These are phyloP conservation scores for Moniliophthora roreri DNA, from an alignment of 1,284 basidiomycete genomes.

Conservation along the genomic window DNA sequence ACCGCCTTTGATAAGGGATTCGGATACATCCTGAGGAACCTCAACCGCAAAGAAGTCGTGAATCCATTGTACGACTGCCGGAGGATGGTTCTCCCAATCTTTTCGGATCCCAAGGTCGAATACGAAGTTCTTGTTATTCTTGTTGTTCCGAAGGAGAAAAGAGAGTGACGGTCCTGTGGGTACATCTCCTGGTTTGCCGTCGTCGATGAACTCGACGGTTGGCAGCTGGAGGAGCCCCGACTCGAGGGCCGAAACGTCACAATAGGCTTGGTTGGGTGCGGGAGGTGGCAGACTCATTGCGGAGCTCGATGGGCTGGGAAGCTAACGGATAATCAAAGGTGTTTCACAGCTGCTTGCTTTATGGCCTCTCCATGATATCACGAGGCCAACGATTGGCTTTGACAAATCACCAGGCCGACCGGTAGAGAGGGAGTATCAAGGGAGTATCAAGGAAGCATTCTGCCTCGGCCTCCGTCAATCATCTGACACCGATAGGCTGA, in stretches of 20 bases:
- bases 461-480: too few relatives aligned
- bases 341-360: too few relatives aligned
- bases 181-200: slow-evolving; percentile 26
- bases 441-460: too few relatives aligned
- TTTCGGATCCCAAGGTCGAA: slow-evolving; percentile 56
- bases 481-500: too few relatives aligned
- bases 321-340: too few relatives aligned
- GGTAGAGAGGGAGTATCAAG: too few relatives aligned
- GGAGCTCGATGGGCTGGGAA: too few relatives aligned
- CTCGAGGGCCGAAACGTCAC: slow-evolving; percentile 50
- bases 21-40: slow-evolving; percentile 42
- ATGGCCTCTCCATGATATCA: too few relatives aligned
- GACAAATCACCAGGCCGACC: too few relatives aligned
- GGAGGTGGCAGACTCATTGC: slow-evolving; percentile 41
- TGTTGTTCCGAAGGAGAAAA: slow-evolving; percentile 49
- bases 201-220: slow-evolving; percentile 37
- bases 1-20: slow-evolving; percentile 50
- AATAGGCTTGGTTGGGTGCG: slow-evolving; percentile 38
- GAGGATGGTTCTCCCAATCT: slow-evolving; percentile 44
- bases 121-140: slow-evolving; percentile 36
- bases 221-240: slow-evolving; percentile 40
- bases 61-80: slow-evolving; percentile 28
- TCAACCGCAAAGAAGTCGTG: slow-evolving; percentile 27
- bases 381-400: too few relatives aligned
- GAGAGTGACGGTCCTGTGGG: slow-evolving; percentile 40